Evolutionary conservation across 805 yeast species (phyloP).

Genomic region (Ogataea paraovalis): DNA sequence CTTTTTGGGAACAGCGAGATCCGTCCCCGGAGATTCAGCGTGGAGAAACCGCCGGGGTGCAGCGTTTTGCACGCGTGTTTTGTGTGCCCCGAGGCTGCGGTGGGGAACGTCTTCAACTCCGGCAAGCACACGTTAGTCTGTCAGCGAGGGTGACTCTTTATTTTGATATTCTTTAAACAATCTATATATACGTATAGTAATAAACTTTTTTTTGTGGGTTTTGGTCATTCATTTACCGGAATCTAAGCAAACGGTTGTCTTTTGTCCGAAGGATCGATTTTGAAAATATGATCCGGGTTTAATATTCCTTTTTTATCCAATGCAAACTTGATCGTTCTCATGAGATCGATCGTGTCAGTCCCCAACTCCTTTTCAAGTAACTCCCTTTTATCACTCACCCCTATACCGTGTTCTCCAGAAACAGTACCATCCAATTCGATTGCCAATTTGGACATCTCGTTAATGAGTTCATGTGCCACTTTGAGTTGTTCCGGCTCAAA

Average conservation of each 20-base stretch:
- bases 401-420: conserved; percentile 87
- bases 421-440: conserved; percentile 74
- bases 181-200: too few species aligned
- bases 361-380: conserved; percentile 64
- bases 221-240: background rate
- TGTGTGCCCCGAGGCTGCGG: too few species aligned
- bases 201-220: too few species aligned
- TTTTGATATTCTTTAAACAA: too few species aligned
- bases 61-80: too few species aligned
- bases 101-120: too few species aligned
- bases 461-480: conserved; percentile 46
- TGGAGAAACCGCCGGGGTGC: too few species aligned
- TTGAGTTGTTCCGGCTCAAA: conserved; percentile 49
- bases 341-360: conserved; percentile 57
- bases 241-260: conserved; percentile 20
- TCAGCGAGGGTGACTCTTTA: too few species aligned
- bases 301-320: conserved; percentile 69
- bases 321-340: conserved; percentile 71
- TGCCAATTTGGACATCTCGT: conserved; percentile 62
- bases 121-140: too few species aligned
- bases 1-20: background rate
- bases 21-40: background rate
- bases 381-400: conserved; percentile 64
- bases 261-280: conserved; percentile 51
- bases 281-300: conserved; percentile 78